Evolutionary conservation across 345 rosid species (phyloP).

Genomic region (Eucalyptus sideroxylon): DNA sequence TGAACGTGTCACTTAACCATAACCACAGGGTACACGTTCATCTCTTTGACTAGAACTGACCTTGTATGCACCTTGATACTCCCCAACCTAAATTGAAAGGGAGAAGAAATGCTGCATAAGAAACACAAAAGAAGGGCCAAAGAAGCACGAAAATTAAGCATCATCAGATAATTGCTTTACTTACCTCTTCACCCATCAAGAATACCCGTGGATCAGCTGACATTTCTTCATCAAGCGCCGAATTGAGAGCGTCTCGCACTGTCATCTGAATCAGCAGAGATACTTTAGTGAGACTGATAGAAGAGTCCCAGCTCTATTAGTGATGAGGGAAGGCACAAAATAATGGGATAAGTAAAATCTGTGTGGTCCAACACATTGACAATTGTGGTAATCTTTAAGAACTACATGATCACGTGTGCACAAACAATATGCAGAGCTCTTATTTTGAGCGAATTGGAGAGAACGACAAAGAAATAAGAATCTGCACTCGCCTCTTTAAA

Average conservation of each 20-base stretch:
- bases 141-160: background rate
- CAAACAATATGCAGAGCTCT: background rate
- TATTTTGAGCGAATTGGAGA: background rate
- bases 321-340: background rate
- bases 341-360: background rate
- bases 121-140: background rate
- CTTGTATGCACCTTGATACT: slow-evolving; percentile 99
- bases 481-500: slow-evolving; percentile 44
- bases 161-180: background rate
- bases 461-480: background rate
- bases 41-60: slow-evolving; percentile 15
- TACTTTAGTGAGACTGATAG: background rate
- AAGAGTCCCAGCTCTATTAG: background rate
- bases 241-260: slow-evolving; percentile 78
- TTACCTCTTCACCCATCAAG: slow-evolving; percentile 98
- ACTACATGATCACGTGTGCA: background rate
- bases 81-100: slow-evolving; percentile 67
- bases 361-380: background rate
- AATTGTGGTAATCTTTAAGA: background rate
- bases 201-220: slow-evolving; percentile 95
- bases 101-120: background rate
- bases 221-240: slow-evolving; percentile 99
- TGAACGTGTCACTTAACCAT: background rate
- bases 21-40: background rate
- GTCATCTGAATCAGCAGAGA: slow-evolving; percentile 42